phyloP scores from a whole-genome alignment of 306 rosid genomes.

The Acmispon strigosus region DNA sequence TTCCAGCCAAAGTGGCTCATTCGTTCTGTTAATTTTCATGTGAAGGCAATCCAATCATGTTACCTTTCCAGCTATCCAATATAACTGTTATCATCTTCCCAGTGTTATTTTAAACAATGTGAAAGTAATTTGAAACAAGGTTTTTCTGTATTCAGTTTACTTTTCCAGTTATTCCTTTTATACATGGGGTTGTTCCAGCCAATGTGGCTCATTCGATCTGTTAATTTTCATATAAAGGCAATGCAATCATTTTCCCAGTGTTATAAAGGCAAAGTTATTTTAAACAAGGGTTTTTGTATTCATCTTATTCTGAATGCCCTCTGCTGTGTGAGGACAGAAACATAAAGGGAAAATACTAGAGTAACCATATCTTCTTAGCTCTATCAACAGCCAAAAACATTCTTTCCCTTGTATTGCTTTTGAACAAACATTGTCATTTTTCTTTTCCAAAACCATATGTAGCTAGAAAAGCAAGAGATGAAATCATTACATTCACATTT shows the following conservation, averaged over 20 bases:
- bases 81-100: background rate
- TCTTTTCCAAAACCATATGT: slow-evolving; percentile 8
- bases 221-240: too few relatives aligned
- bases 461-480: slow-evolving; percentile 11
- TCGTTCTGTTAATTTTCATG: background rate
- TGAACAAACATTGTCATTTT: background rate
- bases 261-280: too few relatives aligned
- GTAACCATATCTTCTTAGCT: background rate
- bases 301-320: background rate
- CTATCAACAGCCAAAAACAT: background rate
- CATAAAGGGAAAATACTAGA: background rate
- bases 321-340: background rate
- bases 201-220: too few relatives aligned
- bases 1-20: slow-evolving; percentile 1
- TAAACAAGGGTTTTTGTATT: too few relatives aligned
- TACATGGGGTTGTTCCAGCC: too few relatives aligned
- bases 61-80: background rate
- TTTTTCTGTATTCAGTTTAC: background rate
- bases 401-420: background rate
- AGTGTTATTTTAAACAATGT: background rate
- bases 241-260: too few relatives aligned
- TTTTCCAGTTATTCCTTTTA: background rate
- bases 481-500: slow-evolving; percentile 38
- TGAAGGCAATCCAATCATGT: slow-evolving; percentile 16
- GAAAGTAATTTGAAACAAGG: background rate